Evolutionary conservation across 441 rosid species (phyloP).

Genomic region (Isatis lusitanica): DNA sequence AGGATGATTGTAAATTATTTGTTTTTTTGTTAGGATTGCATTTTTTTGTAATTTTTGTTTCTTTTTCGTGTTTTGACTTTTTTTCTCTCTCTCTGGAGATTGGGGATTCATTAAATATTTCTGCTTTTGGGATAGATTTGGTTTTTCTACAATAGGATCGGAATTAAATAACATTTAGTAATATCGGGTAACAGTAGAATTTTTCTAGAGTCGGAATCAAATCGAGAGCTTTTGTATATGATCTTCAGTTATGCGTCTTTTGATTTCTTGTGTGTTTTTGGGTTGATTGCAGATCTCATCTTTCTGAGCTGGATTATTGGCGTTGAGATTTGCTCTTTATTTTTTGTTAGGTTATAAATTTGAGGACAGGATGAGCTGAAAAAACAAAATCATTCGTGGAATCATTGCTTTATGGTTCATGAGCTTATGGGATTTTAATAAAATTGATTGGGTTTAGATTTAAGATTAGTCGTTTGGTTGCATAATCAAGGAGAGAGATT

Average conservation of each 20-base stretch:
- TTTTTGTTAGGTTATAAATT: constrained; percentile 37
- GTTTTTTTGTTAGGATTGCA: background rate
- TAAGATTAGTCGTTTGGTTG: constrained; percentile 33
- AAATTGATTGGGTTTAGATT: constrained; percentile 9
- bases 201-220: constrained; percentile 14
- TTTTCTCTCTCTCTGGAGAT: background rate
- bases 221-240: constrained; percentile 22
- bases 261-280: constrained; percentile 36
- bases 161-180: constrained; percentile 26
- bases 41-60: background rate
- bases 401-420: constrained; percentile 25
- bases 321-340: constrained; percentile 31
- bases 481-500: constrained; percentile 31
- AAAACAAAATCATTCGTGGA: constrained; percentile 27
- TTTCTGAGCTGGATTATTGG: constrained; percentile 20
- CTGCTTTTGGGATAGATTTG: constrained; percentile 13
- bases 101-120: constrained; percentile 3
- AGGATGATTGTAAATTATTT: background rate
- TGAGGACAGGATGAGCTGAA: constrained; percentile 23
- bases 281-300: constrained; percentile 41
- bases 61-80: constrained; percentile 21
- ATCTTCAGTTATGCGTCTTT: constrained; percentile 34
- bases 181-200: constrained; percentile 34
- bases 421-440: constrained; percentile 31
- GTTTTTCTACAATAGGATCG: constrained; percentile 3